phyloP scores from a whole-genome alignment of 768 basidiomycete species.

The Peribolospora kevripleyi region DNA sequence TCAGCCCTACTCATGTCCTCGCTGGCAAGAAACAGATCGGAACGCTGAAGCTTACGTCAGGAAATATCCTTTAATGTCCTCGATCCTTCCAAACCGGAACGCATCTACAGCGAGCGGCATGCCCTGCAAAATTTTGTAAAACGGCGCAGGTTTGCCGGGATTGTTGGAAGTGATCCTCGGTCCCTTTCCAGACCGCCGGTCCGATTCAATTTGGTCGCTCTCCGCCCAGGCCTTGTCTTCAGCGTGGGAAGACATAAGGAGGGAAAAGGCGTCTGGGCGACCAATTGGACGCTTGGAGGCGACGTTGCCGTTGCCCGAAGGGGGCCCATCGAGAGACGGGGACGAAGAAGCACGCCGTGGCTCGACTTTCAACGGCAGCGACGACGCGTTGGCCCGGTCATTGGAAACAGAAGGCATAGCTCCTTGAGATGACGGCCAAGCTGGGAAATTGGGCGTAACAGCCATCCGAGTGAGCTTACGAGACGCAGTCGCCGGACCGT shows the following conservation, averaged over 20 bases:
- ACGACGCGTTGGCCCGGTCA: too few relatives aligned
- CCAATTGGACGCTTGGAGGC: constrained; percentile 3
- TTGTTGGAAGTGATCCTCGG: constrained; percentile 2
- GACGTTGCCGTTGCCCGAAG: constrained; percentile 5
- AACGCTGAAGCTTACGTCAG: constrained; percentile 36
- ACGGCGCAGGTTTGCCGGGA: constrained; percentile 31
- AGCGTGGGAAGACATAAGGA: constrained; percentile 70
- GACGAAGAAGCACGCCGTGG: too few relatives aligned
- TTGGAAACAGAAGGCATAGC: too few relatives aligned
- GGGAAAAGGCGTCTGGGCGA: constrained; percentile 35
- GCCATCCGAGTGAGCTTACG: too few relatives aligned
- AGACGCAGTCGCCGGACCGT: too few relatives aligned
- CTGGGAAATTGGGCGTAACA: too few relatives aligned
- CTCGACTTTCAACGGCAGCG: too few relatives aligned
- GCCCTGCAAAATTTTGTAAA: constrained; percentile 76
- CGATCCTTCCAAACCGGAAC: constrained; percentile 78
- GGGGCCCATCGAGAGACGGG: background rate
- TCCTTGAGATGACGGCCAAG: too few relatives aligned
- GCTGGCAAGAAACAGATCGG: background rate
- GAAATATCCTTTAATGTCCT: constrained; percentile 71
- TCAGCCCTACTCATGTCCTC: constrained; percentile 5
- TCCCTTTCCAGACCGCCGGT: constrained; percentile 16
- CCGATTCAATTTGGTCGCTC: constrained; percentile 25
- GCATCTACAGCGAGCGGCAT: constrained; percentile 98
- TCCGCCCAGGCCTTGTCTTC: constrained; percentile 71